A percentile compares a stretch with the other conserved stretches of the same genome.
Evolutionary conservation across 1,139 yeast genomes (phyloP).

Genomic region (Fermentozyma sake): DNA sequence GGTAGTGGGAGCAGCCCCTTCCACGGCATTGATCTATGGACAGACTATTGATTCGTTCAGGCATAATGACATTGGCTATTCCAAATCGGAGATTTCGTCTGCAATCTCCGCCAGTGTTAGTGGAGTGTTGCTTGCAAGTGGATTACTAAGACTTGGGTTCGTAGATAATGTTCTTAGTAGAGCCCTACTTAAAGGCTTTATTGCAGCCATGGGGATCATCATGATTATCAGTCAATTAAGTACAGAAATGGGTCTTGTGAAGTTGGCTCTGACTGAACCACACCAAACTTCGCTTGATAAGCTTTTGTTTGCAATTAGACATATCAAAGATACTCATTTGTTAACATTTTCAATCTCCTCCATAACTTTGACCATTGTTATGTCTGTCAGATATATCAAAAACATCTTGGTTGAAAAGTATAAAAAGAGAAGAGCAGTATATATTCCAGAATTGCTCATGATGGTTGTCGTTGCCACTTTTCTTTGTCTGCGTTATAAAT

Average conservation of each 20-base stretch:
- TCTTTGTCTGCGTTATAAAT: conserved; percentile 18
- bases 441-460: conserved; percentile 28
- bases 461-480: conserved; percentile 30
- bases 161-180: conserved; percentile 29
- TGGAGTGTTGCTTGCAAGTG: conserved; percentile 24
- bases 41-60: conserved; percentile 21
- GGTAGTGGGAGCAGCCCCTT: conserved; percentile 33
- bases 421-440: conserved; percentile 17
- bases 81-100: conserved; percentile 22
- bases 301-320: conserved; percentile 13
- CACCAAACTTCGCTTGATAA: conserved; percentile 23
- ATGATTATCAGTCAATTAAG: conserved; percentile 30
- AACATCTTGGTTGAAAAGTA: conserved; percentile 13
- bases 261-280: conserved; percentile 16
- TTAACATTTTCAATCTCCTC: conserved; percentile 19
- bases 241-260: conserved; percentile 24
- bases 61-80: conserved; percentile 12
- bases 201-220: conserved; percentile 33
- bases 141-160: conserved; percentile 27
- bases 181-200: conserved; percentile 29
- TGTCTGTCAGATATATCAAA: conserved; percentile 18
- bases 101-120: conserved; percentile 22
- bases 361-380: conserved; percentile 19
- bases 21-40: conserved; percentile 30
- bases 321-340: conserved; percentile 15